A percentile compares a stretch with the other conserved stretches of the same genome.
phyloP scores from a whole-genome alignment of 345 rosid species.

The Hirschfeldia incana region DNA sequence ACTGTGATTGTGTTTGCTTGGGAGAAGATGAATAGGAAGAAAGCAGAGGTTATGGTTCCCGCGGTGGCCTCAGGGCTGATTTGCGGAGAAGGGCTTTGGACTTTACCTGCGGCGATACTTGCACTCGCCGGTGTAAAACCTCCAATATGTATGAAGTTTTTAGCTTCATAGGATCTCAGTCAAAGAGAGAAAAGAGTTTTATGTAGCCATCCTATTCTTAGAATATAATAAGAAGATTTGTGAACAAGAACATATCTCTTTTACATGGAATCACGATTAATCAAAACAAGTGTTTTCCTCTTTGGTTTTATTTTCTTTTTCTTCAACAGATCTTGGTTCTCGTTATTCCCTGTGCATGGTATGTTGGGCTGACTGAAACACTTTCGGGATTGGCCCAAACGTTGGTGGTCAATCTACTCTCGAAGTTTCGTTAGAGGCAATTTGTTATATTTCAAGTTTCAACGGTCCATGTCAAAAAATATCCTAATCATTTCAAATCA shows the following conservation, averaged over 20 bases:
- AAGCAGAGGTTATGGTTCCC: slow-evolving; percentile 78
- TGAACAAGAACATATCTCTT: slow-evolving; percentile 2
- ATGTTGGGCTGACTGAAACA: background rate
- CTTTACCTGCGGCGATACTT: slow-evolving; percentile 76
- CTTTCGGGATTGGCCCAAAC: background rate
- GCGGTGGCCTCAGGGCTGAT: slow-evolving; percentile 87
- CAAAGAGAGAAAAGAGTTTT: background rate
- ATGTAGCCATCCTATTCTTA: slow-evolving; percentile 13
- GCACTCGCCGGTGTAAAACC: slow-evolving; percentile 81
- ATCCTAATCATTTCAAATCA: background rate
- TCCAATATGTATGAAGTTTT: slow-evolving; percentile 88
- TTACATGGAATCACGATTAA: slow-evolving; percentile 16
- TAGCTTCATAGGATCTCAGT: slow-evolving; percentile 43
- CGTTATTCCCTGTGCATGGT: background rate
- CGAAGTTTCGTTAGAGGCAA: background rate
- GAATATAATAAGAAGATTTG: slow-evolving; percentile 15
- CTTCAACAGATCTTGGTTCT: background rate
- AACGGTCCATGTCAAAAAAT: background rate
- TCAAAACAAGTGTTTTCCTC: slow-evolving; percentile 1
- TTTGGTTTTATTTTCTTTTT: background rate
- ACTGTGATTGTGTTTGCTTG: slow-evolving; percentile 60
- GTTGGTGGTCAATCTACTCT: background rate
- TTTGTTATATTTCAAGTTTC: background rate
- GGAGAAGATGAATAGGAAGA: slow-evolving; percentile 62
- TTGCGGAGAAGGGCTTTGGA: slow-evolving; percentile 95